phyloP scores from a whole-genome alignment of 352 stramenopile species.

The Albugo laibachii region DNA sequence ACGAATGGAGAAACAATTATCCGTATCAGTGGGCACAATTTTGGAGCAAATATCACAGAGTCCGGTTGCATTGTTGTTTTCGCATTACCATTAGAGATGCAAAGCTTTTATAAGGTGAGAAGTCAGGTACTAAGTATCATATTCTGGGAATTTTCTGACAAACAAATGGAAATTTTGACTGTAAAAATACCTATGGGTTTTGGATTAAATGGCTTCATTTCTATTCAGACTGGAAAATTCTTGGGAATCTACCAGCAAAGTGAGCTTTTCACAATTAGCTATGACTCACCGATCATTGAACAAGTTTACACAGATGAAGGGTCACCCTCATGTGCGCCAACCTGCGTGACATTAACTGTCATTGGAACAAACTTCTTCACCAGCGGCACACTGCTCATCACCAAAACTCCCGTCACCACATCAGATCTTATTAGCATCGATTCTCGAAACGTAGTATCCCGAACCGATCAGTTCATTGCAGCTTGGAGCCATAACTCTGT shows the following conservation, averaged over 20 bases:
- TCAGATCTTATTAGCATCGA: constrained; percentile 4
- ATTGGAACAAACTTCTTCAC: constrained; percentile 31
- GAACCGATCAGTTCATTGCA: constrained; percentile 1
- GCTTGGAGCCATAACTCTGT: constrained; percentile 25
- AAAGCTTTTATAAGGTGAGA: too few species aligned
- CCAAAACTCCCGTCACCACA: constrained; percentile 15
- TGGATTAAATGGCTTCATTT: constrained; percentile 2
- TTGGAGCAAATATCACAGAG: constrained; percentile 19
- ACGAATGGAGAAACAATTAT: constrained; percentile 28
- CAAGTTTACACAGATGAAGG: constrained; percentile 40
- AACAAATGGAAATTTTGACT: constrained; percentile 17
- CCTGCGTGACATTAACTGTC: constrained; percentile 27
- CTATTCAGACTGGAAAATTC: constrained; percentile 5
- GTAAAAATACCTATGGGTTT: constrained; percentile 21
- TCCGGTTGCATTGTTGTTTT: constrained; percentile 22
- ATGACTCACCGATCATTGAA: constrained; percentile 23
- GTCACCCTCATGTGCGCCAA: constrained; percentile 17
- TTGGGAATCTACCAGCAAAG: constrained; percentile 22
- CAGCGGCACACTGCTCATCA: constrained; percentile 16
- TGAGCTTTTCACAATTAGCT: constrained; percentile 13
- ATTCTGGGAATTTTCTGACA: constrained; percentile 16
- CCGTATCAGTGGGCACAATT: constrained; percentile 28
- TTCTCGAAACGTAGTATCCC: constrained; percentile 5
- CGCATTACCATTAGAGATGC: constrained; percentile 13
- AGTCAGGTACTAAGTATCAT: constrained; percentile 15